phyloP scores from a whole-genome alignment of 306 rosid genomes.

The Rosa rugosa region DNA sequence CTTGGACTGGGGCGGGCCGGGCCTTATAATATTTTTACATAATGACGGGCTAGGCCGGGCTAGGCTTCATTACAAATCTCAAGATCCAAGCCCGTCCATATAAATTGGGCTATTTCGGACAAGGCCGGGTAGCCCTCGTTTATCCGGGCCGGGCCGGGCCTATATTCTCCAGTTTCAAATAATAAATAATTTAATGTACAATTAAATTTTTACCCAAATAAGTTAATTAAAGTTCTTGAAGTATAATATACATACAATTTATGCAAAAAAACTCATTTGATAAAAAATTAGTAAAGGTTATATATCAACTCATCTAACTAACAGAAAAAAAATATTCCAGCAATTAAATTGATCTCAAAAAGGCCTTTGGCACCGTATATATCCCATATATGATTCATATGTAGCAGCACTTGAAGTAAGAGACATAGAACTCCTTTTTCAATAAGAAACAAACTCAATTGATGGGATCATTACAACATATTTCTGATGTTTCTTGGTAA shows the following conservation, averaged over 20 bases:
- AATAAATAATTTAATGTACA: too few relatives aligned
- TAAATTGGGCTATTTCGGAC: too few relatives aligned
- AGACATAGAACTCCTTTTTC: not conserved
- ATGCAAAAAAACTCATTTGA: not conserved
- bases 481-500: not conserved
- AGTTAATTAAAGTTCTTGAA: too few relatives aligned
- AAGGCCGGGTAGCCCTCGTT: too few relatives aligned
- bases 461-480: slow-evolving; percentile 8
- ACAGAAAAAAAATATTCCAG: not conserved
- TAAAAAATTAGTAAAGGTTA: not conserved
- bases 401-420: not conserved
- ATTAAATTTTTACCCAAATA: too few relatives aligned
- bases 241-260: not conserved
- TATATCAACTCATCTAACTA: not conserved
- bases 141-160: too few relatives aligned
- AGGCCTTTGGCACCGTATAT: not conserved
- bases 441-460: not conserved
- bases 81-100: too few relatives aligned
- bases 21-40: too few relatives aligned
- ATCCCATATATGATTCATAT: not conserved
- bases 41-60: too few relatives aligned
- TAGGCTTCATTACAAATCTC: too few relatives aligned
- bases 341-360: not conserved
- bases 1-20: too few relatives aligned
- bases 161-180: too few relatives aligned